A percentile compares a stretch with the other conserved stretches of the same genome.
phyloP scores from a whole-genome alignment of 495 filamentous ascomycete genomes.

The Tuber microsphaerosporum region DNA sequence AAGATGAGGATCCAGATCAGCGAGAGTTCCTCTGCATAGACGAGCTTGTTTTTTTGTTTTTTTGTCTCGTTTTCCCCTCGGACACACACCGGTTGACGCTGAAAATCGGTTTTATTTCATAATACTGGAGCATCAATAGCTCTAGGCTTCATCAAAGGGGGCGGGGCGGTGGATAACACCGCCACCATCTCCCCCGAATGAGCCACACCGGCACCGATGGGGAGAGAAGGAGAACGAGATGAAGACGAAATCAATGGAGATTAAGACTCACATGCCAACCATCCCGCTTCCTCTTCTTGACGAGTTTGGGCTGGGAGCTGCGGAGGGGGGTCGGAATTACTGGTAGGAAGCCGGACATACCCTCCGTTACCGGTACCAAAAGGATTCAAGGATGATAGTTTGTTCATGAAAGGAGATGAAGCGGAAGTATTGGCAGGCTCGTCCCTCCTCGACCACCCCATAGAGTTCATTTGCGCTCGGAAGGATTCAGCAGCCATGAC shows the following conservation, averaged over 20 bases:
- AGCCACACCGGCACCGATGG: slow-evolving; percentile 5
- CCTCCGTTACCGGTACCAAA: slow-evolving; percentile 74
- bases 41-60: slow-evolving; percentile 11
- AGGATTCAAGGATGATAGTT: slow-evolving; percentile 78
- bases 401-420: slow-evolving; percentile 66
- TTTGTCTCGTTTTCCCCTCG: background rate
- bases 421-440: slow-evolving; percentile 68
- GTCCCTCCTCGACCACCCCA: slow-evolving; percentile 90
- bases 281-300: slow-evolving; percentile 89
- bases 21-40: slow-evolving; percentile 14
- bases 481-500: slow-evolving; percentile 86
- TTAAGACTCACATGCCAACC: slow-evolving; percentile 83
- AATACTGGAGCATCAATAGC: slow-evolving; percentile 13
- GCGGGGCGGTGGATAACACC: background rate
- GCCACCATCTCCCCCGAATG: slow-evolving; percentile 8
- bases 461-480: slow-evolving; percentile 62
- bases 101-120: slow-evolving; percentile 19
- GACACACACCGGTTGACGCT: background rate
- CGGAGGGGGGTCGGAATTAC: slow-evolving; percentile 65
- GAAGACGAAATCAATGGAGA: slow-evolving; percentile 39
- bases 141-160: background rate
- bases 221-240: background rate
- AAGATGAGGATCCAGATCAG: slow-evolving; percentile 25
- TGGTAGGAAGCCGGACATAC: slow-evolving; percentile 86
- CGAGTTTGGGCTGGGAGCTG: slow-evolving; percentile 77